Evolutionary conservation across 345 rosid species (phyloP), one percentile per base, ranked within the genome.

Genomic region (Acer saccharum): DNA sequence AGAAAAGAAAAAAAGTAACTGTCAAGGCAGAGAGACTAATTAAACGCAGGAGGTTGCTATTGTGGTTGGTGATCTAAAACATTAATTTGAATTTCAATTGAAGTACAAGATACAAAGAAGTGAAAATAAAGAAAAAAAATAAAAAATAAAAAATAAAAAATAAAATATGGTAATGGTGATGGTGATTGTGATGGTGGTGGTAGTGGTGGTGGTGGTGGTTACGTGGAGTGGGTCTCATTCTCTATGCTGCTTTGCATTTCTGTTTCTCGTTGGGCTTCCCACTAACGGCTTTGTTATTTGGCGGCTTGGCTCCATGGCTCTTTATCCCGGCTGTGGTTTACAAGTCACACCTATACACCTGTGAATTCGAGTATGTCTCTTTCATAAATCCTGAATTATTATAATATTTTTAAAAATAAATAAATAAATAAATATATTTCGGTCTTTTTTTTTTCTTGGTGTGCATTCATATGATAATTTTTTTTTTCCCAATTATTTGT

Each of bases 21-120:
- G 39, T 6, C 10, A 16, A 11, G 23, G 8, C 55, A 68, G 25
- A 13, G 14, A 13, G 75, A 52, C 21, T 39, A 27, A 20, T 25
- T 71, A 27, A 27, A 5, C 32, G 66, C 14, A 12, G 18, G 13
- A 8, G 75, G 52, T 2, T 41, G 29, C 12, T 32, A 18, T 7
- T n/a, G 21, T 20, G 32, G 68, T 75, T 54, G 78, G 72, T 66
- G 65, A 75, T 66, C 78, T 35, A 63, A 54, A 75, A 18, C 76
- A 68, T 8, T 16, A 2, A 35, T 12, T 35, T 35, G 39, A 35
- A 35, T 35, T 35, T 32, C 7, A n/a, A 43, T 21, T 60, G 67
- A 39, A 57, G 10, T 55, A 1, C 0, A 65, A 41, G 63, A 58
- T 17, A 13, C 3, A 71, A 4, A 68, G 32, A 61, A 69, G 63